Evolutionary conservation across 352 stramenopile genomes (phyloP), one percentile per base, ranked within the genome.

Genomic region (Blastocystis sp.): DNA sequence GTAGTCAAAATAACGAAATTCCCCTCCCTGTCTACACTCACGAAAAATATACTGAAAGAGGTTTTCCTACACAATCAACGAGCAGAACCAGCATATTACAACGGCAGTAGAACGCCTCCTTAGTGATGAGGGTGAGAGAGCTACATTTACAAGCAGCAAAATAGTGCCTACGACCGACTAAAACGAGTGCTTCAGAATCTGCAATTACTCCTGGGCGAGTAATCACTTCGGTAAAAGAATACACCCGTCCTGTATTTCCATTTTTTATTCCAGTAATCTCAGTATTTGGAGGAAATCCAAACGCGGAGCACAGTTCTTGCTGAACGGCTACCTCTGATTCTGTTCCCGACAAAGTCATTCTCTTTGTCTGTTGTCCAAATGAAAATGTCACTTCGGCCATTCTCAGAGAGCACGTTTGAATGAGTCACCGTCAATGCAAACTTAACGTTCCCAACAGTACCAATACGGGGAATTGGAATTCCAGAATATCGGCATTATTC

Each of bases 371-470:
- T 7, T 64, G 54, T 62, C 70, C 70, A 45, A 18, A 50, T 45
- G 39, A 80, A 47, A 80, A 37, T 29, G 23, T 20, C 18, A 80
- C 45, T 61, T 80, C 70, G 50, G 47, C 64, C 70, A 80, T 80
- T 20, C 11, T 26, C 29, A 9, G 9, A 37, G 23, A 29, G 13
- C 7, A 64, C 11, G 11, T n/a, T 64, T 43, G 41, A 23, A 20
- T 29, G n/a, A n/a, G 23, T 47, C 13, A 50, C 15, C 3, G n/a
- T 13, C 26, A 9, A 23, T 29, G 15, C 41, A 20, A 80, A 80
- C 13, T 80, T 80, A 80, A 80, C 70, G 70, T 80, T 66, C 70
- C 70, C 23, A 80, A 43, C 47, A 62, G 68, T 55, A 20, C 41
- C 34, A 41, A 56, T 23, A 79, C 20, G 15, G 13, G 9, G 23